phyloP scores from a whole-genome alignment of 306 rosid genomes.

The Astragalus membranaceus region DNA sequence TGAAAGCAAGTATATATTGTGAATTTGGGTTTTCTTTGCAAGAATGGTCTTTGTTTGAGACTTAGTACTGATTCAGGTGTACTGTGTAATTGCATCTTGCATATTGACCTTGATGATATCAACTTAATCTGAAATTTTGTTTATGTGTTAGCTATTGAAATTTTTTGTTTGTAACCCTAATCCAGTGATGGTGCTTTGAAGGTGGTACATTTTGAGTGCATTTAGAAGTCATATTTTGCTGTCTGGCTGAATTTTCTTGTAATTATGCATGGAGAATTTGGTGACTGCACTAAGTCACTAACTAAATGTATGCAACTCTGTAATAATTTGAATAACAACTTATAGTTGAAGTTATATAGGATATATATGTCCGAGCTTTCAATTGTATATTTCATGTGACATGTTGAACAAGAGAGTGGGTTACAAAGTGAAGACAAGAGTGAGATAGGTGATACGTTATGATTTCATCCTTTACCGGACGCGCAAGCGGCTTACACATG shows the following conservation, averaged over 20 bases:
- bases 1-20: neutral
- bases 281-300: neutral
- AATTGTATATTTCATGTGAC: neutral
- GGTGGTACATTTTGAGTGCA: neutral
- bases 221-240: neutral
- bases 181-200: neutral
- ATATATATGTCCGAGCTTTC: neutral
- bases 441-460: neutral
- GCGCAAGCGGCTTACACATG: neutral
- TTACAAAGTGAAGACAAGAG: neutral
- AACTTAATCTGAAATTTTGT: neutral
- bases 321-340: neutral
- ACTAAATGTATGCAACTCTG: neutral
- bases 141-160: neutral
- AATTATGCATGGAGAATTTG: neutral
- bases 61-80: neutral
- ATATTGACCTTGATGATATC: neutral
- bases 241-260: neutral
- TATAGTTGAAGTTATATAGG: neutral
- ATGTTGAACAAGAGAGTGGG: neutral
- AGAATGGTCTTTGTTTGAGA: neutral
- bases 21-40: neutral
- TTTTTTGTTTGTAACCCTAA: neutral
- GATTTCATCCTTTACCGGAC: neutral
- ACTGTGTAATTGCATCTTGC: neutral